Percentiles rank a stretch among this genome's conserved stretches.
Evolutionary conservation across 352 stramenopile species (phyloP).

Genomic region (Phytophthora macrochlamydospora): DNA sequence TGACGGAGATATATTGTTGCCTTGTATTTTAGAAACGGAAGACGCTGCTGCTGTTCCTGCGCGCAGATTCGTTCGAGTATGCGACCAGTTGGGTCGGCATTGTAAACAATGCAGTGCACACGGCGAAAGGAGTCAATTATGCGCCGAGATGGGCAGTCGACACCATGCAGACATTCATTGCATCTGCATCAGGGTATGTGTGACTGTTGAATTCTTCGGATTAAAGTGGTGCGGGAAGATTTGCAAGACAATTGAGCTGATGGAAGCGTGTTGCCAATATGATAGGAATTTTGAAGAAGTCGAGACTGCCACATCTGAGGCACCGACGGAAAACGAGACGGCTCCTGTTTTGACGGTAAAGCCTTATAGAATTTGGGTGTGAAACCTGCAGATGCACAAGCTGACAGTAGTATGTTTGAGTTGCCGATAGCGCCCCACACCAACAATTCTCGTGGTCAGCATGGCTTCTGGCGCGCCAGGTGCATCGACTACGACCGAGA

Average conservation of each 20-base stretch:
- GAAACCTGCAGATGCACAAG: too few relatives aligned
- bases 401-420: neutral
- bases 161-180: conserved; percentile 79
- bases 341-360: conserved; percentile 22
- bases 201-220: neutral
- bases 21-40: conserved; percentile 63
- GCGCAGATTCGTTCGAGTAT: conserved; percentile 73
- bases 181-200: conserved; percentile 59
- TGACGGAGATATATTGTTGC: conserved; percentile 1
- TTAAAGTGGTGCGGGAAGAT: neutral
- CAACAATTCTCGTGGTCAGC: conserved; percentile 68
- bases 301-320: conserved; percentile 25
- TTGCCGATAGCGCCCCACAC: conserved; percentile 13
- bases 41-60: conserved; percentile 79
- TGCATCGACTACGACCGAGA: conserved; percentile 38
- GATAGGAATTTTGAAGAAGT: conserved; percentile 44
- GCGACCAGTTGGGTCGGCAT: conserved; percentile 78
- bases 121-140: conserved; percentile 70
- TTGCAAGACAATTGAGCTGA: neutral
- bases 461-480: conserved; percentile 44
- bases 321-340: conserved; percentile 20
- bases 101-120: conserved; percentile 80
- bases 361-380: neutral
- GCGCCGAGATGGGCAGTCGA: conserved; percentile 67
- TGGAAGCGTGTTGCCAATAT: neutral